Evolutionary conservation across 192 early-diverging fungal species (phyloP).

Genomic region (Lobosporangium transversale): DNA sequence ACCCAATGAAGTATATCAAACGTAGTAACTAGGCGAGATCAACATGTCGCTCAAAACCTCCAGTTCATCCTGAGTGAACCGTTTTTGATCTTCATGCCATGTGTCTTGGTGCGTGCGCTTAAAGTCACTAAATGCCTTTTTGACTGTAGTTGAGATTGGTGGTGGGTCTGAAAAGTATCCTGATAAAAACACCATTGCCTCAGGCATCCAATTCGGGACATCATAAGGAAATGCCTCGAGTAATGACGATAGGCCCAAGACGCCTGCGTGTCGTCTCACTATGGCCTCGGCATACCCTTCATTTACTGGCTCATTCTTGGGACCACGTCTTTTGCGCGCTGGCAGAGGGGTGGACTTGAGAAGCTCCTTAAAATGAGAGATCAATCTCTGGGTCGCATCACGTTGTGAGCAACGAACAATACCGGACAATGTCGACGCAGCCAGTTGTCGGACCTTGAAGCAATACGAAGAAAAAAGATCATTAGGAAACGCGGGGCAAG

Average conservation of each 20-base stretch:
- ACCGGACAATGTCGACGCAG: slow-evolving; percentile 78
- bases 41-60: slow-evolving; percentile 89
- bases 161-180: slow-evolving; percentile 83
- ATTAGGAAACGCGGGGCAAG: no score
- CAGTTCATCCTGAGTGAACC: slow-evolving; percentile 81
- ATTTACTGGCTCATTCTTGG: slow-evolving; percentile 34
- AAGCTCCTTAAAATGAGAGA: slow-evolving; percentile 53
- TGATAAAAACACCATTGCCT: slow-evolving; percentile 80
- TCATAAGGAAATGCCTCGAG: slow-evolving; percentile 95
- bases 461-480: neutral
- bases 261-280: slow-evolving; percentile 83
- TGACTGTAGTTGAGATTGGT: slow-evolving; percentile 85
- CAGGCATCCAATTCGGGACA: slow-evolving; percentile 92
- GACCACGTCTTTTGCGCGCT: slow-evolving; percentile 50
- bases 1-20: no score
- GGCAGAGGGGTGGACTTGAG: slow-evolving; percentile 57
- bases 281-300: slow-evolving; percentile 66
- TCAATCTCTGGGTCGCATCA: slow-evolving; percentile 67
- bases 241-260: slow-evolving; percentile 89
- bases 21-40: slow-evolving; percentile 88
- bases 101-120: slow-evolving; percentile 94
- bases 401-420: slow-evolving; percentile 81
- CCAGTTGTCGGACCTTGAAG: slow-evolving; percentile 73
- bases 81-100: slow-evolving; percentile 89
- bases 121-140: slow-evolving; percentile 92